Evolutionary conservation across 1,284 basidiomycete species (phyloP), one percentile per base, ranked within the genome.

Genomic region (Mycosarcoma maydis): DNA sequence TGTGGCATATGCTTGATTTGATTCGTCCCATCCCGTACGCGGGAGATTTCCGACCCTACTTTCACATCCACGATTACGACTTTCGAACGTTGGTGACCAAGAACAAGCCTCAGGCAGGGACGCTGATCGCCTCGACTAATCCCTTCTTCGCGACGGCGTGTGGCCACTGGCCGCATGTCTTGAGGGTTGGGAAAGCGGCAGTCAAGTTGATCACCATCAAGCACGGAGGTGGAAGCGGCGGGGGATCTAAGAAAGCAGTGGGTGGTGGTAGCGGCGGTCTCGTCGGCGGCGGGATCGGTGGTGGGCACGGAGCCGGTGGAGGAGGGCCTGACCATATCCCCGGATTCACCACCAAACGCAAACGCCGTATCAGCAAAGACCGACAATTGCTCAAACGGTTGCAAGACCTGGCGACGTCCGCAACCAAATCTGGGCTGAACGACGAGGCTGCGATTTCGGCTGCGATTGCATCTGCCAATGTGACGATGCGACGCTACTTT

Each of bases 41-140:
- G 0, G 88, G 88, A 3, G 94, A 98, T 79, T 89, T 92, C 74
- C 86, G 94, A 8, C 95, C 94, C 0, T 98, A 95, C 82, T 91
- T 98, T 72, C 96, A 94, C 16, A 94, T 98, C 61, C 94, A 97
- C 80, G 95, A 98, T 75, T 87, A 87, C 34, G 94, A 97, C 72
- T 90, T 92, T 72, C 79, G 86, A 0, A 77, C 86, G 0, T 82
- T 97, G 4, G 89, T 95, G 27, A 92, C 92, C 77, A 88, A 89
- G 64, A 88, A 90, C 40, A 88, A 92, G 64, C 94, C 95, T 0
- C 90, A 90, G 74, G 84, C 90, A 0, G 95, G 94, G 0, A 84
- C 92, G 0, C 80, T 98, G 1, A 83, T 98, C 1, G 94, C 95
- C 9, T 92, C 94, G 1, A 98, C 95, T 8, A 98, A 98, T 76